Conservation (phyloP, 768 basidiomycete genomes). For the button mushroom (Agaricus bisporus) region DNA sequence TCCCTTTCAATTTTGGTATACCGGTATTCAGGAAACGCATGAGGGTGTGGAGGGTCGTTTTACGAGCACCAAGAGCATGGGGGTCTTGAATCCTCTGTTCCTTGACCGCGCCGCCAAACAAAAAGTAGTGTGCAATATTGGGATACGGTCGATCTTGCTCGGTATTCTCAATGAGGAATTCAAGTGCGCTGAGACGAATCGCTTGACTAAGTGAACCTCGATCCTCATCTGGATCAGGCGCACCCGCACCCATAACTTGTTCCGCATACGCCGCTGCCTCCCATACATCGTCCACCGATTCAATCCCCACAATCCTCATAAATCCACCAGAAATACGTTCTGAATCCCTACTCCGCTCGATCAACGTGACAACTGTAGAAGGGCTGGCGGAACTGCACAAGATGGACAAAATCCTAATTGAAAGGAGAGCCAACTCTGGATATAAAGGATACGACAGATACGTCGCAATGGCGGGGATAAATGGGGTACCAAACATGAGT, state of each 20-base stretch:
- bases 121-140: slow-evolving; percentile 82
- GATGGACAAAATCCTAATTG: slow-evolving; percentile 67
- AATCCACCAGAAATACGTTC: slow-evolving; percentile 83
- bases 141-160: slow-evolving; percentile 57
- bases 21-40: slow-evolving; percentile 72
- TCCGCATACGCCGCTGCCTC: slow-evolving; percentile 55
- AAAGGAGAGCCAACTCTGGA: slow-evolving; percentile 67
- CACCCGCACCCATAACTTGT: slow-evolving; percentile 68
- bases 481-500: slow-evolving; percentile 60
- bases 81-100: slow-evolving; percentile 74
- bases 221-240: slow-evolving; percentile 44
- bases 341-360: slow-evolving; percentile 78
- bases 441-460: slow-evolving; percentile 70
- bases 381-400: slow-evolving; percentile 66
- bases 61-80: slow-evolving; percentile 60
- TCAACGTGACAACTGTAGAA: slow-evolving; percentile 67
- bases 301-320: slow-evolving; percentile 54
- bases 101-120: slow-evolving; percentile 61
- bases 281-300: slow-evolving; percentile 56
- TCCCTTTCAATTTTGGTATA: slow-evolving; percentile 51
- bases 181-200: slow-evolving; percentile 70
- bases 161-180: slow-evolving; percentile 78
- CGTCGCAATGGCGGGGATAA: slow-evolving; percentile 76
- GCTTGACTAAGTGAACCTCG: slow-evolving; percentile 55
- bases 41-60: slow-evolving; percentile 75